Percentiles rank a stretch among this genome's conserved stretches.
Conservation (phyloP, 345 rosid species). For the Bretschneidera sinensis region DNA sequence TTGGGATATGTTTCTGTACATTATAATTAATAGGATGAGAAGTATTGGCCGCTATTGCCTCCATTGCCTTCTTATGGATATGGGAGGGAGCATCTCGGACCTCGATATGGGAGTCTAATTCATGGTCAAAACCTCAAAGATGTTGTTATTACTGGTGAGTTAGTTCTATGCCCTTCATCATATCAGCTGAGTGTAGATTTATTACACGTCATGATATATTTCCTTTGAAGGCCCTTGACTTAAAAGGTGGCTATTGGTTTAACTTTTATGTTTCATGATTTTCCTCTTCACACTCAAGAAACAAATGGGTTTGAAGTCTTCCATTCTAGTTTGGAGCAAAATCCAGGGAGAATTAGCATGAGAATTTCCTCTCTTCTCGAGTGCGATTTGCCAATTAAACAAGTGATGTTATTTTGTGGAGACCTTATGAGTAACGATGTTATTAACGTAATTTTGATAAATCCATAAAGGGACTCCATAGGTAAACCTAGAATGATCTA, state of each 20-base stretch:
- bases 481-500: no score
- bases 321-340: neutral
- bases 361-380: no score
- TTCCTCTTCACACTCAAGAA: neutral
- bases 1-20: neutral
- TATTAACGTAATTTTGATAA: no score
- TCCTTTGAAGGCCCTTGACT: neutral
- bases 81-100: constrained; percentile 64
- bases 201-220: no score
- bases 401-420: no score
- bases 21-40: constrained; percentile 41
- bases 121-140: constrained; percentile 70
- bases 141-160: constrained; percentile 57
- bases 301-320: neutral
- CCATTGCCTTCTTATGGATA: constrained; percentile 68
- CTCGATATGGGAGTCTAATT: constrained; percentile 71
- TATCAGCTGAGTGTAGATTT: neutral
- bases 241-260: no score
- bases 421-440: no score
- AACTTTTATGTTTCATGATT: neutral
- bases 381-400: no score
- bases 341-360: neutral
- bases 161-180: neutral
- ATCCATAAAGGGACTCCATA: no score
- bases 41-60: constrained; percentile 59